Evolutionary conservation across 139 green algal species (phyloP).

Genomic region (Chlamydomonas urium): DNA sequence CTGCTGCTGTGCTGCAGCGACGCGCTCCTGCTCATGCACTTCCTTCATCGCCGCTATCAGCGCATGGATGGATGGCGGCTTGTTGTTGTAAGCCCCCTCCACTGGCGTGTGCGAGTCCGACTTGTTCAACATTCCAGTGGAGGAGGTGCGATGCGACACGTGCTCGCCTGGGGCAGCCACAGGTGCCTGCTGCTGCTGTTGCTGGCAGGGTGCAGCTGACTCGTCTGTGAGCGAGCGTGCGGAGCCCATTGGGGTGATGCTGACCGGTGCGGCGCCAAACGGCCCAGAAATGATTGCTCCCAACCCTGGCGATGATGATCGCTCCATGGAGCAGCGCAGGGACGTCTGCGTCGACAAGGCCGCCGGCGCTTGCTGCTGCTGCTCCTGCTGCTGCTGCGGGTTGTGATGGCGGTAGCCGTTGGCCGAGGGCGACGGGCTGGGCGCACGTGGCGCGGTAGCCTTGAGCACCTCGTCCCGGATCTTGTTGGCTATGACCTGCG

Average conservation of each 20-base stretch:
- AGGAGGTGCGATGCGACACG: neutral
- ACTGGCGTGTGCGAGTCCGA: neutral
- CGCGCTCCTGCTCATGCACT: constrained; percentile 20
- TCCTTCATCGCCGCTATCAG: constrained; percentile 20
- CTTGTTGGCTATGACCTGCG: constrained; percentile 38
- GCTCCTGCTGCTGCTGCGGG: too few relatives aligned
- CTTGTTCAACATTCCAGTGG: neutral
- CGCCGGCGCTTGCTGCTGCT: neutral
- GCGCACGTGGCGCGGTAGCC: neutral
- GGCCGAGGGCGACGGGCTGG: neutral
- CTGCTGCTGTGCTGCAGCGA: too few relatives aligned
- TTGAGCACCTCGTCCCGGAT: neutral
- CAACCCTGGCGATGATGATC: neutral
- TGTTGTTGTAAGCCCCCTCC: neutral
- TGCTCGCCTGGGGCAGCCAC: neutral
- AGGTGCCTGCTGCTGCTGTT: neutral
- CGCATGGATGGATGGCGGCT: constrained; percentile 4
- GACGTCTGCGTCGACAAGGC: neutral
- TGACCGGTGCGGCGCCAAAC: too few relatives aligned
- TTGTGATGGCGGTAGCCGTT: too few relatives aligned
- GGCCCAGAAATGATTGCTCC: neutral
- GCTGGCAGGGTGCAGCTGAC: neutral
- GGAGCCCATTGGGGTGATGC: too few relatives aligned
- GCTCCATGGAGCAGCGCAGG: neutral
- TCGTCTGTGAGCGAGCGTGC: too few relatives aligned